Conservation (phyloP, 2,329 filamentous ascomycete species). For the Helicocarpus griseus region DNA sequence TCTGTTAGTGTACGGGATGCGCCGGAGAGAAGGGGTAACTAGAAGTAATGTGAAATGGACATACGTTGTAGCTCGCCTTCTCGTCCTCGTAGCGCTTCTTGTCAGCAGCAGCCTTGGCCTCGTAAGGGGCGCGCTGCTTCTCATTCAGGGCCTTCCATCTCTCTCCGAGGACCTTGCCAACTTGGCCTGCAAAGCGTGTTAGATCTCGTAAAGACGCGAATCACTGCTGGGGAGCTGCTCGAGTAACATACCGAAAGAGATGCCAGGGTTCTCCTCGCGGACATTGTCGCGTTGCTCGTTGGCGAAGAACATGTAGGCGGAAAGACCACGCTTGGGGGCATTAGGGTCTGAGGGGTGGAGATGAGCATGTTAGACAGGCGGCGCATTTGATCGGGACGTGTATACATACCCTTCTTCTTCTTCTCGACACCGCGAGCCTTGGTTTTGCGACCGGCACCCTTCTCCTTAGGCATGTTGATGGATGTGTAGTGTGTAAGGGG, state of each 20-base stretch:
- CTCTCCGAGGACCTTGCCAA: slow-evolving; percentile 96
- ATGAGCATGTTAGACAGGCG: neutral
- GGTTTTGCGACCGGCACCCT: slow-evolving; percentile 48
- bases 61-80: slow-evolving; percentile 87
- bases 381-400: neutral
- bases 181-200: slow-evolving; percentile 55
- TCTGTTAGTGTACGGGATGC: slow-evolving; percentile 6
- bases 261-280: slow-evolving; percentile 94
- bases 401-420: slow-evolving; percentile 60
- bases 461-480: slow-evolving; percentile 57
- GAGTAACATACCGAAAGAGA: slow-evolving; percentile 76
- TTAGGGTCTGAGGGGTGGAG: slow-evolving; percentile 62
- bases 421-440: slow-evolving; percentile 51
- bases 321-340: slow-evolving; percentile 97
- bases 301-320: slow-evolving; percentile 99
- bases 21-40: slow-evolving; percentile 6
- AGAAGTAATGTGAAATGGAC: slow-evolving; percentile 24
- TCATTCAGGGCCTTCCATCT: slow-evolving; percentile 96
- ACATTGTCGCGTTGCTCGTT: slow-evolving; percentile 98
- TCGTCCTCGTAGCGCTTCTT: slow-evolving; percentile 99
- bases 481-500: slow-evolving; percentile 7
- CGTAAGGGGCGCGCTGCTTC: slow-evolving; percentile 86
- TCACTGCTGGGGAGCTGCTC: too few relatives aligned
- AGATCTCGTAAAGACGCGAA: too few relatives aligned
- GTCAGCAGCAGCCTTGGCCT: slow-evolving; percentile 90